Evolutionary conservation across 2,329 filamentous ascomycete species (phyloP), one percentile per base, ranked within the genome.

Genomic region (Xylaria sp.): DNA sequence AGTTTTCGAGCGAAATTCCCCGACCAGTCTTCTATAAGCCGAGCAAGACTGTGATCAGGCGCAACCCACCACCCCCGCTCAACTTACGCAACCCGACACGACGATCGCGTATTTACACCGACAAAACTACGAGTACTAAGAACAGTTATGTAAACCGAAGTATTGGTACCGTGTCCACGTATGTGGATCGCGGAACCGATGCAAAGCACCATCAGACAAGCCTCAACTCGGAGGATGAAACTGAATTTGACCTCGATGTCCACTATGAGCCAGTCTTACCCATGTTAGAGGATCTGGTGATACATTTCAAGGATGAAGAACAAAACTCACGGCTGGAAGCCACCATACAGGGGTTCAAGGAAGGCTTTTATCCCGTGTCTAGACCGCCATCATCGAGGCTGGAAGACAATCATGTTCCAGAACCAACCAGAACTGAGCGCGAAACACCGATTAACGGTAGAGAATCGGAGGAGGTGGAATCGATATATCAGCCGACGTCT

Each of bases 231-330:
- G 59, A 52, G 7, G 56, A 59, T 3, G 39, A 50, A 22, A 46
- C 56, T 7, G 50, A 66, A 13, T 21, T 56, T 1, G 57, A 61
- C 13, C 39, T 54, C 7, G 50, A 67, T 7, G 53, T 63, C 16
- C 49, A 65, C 0, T 75, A 76, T 38, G 70, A 75, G 29, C 72
- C 79, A 1, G 74, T 84, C 0, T 71, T 87, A 19, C 77, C 80
- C 0, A 68, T 83, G 39, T 62, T 74, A 0, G 85, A 87, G 62
- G 80, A 87, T 56, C 64, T 86, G 1, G 74, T 86, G 2, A 72
- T 88, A 20, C 74, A 81, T 42, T 77, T 87, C 50, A 78, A 76
- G 13, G 74, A 77, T 7, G 75, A 76, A 1, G 66, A 69, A 1
- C 64, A 67, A 0, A 74, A 81, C 54, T 54, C 66, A 1, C 63